phyloP scores from a whole-genome alignment of 257 asterid species.

The Solanum chilense region DNA sequence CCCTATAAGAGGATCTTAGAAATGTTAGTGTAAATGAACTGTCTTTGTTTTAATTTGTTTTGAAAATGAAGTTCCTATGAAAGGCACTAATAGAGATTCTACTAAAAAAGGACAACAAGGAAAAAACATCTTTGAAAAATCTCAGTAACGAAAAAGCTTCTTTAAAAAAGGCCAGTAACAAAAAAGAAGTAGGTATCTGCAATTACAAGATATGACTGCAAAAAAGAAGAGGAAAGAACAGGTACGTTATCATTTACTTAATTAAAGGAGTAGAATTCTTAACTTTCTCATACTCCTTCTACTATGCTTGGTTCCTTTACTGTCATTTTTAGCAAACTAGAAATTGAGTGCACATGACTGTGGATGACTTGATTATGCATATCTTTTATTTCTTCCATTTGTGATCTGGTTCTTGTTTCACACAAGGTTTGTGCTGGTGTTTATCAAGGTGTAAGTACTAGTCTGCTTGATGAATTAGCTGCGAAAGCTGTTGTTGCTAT shows the following conservation, averaged over 20 bases:
- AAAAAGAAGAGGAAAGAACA: slow-evolving; percentile 52
- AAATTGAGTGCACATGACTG: slow-evolving; percentile 74
- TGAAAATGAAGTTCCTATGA: no score
- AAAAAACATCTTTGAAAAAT: neutral
- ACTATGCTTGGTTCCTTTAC: neutral
- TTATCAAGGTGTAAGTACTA: no score
- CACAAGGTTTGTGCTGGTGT: no score
- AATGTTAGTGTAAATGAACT: no score
- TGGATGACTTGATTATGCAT: slow-evolving; percentile 73
- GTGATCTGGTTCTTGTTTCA: no score
- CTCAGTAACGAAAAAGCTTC: slow-evolving; percentile 1
- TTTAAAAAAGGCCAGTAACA: neutral
- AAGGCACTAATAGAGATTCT: no score
- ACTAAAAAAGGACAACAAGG: neutral
- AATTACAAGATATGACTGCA: slow-evolving; percentile 19
- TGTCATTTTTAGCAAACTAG: slow-evolving; percentile 24
- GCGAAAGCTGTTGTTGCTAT: no score
- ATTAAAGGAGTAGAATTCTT: neutral
- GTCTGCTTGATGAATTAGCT: no score
- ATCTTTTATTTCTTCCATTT: slow-evolving; percentile 17
- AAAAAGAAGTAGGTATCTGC: slow-evolving; percentile 12
- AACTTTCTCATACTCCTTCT: slow-evolving; percentile 1
- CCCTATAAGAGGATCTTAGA: no score
- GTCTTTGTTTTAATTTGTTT: no score
- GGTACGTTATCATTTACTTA: slow-evolving; percentile 30